Percentiles rank a stretch among this genome's conserved stretches.
phyloP scores from a whole-genome alignment of 2,329 filamentous ascomycete species.

The Cytospora chrysosperma region DNA sequence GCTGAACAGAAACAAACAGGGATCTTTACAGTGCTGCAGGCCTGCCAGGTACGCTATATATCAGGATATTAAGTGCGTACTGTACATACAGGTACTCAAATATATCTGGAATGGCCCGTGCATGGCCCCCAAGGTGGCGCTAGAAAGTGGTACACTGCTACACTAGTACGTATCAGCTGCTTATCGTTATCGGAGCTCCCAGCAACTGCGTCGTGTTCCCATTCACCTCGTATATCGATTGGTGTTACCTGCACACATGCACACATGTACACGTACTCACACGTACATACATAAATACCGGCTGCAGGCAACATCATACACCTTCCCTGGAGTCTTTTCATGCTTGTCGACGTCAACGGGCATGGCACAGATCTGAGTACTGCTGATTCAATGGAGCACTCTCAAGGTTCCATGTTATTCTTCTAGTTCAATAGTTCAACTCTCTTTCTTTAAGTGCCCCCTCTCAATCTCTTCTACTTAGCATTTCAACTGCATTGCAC shows the following conservation, averaged over 20 bases:
- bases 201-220: slow-evolving; percentile 2
- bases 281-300: neutral
- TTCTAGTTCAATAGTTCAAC: slow-evolving; percentile 9
- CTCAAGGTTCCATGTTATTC: neutral
- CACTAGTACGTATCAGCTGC: slow-evolving; percentile 8
- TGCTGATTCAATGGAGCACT: slow-evolving; percentile 11
- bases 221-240: neutral
- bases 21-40: neutral
- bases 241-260: neutral
- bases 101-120: slow-evolving; percentile 4
- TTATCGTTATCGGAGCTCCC: neutral
- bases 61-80: no score
- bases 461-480: neutral
- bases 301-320: neutral
- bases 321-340: neutral
- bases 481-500: neutral
- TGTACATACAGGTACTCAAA: no score
- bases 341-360: neutral
- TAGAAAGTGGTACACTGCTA: no score
- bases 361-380: neutral
- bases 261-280: neutral
- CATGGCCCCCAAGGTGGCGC: neutral
- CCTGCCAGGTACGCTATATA: no score
- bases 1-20: neutral
- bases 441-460: neutral